Evolutionary conservation across 2,329 filamentous ascomycete genomes (phyloP), one percentile per base, ranked within the genome.

Genomic region (Trichoderma polysporum): DNA sequence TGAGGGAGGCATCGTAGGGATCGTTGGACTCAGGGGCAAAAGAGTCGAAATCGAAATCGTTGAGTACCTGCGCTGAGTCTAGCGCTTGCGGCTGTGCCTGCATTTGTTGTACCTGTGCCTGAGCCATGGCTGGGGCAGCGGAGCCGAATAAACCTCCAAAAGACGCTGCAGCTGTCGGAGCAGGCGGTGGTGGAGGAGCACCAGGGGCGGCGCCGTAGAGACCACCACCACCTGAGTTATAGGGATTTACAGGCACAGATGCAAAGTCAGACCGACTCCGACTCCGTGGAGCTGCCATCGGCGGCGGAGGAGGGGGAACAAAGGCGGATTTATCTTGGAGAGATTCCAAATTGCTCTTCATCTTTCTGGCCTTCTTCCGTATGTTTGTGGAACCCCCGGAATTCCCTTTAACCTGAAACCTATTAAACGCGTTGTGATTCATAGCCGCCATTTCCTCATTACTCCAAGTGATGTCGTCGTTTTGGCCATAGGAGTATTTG

Each of bases 1-100:
- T 82, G 5, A 80, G 75, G 0, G 85, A 85, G 67, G 88, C 84
- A 69, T 78, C 71, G 68, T 45, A 50, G 35, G 12, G 12, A 15
- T 54, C 60, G 9, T 41, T 9, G 35, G 41, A 15, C 17, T 47
- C 13, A 7, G 27, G 22, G 33, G 39, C 33, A 22, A 59, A 59
- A 2, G 39, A 17, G 57, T 60, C 57, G 13, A 45, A 57, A 33
- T 57, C 53, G 22, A 57, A 57, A 33, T 57, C 53, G 33, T 57
- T 27, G 35, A 57, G 53, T 10, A 37, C 31, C 10, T 35, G 7
- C 0, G 4, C 2, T 4, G 7, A 25, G 4, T 61, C 9, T 4
- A 27, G 15, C 1, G 9, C n/a, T n/a, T 50, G 13, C 6, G 17
- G 37, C 22, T 45, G 25, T 17, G 22, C 15, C 8, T 45, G 52